Evolutionary conservation across 345 rosid genomes (phyloP).

Genomic region (Hibiscus mutabilis): DNA sequence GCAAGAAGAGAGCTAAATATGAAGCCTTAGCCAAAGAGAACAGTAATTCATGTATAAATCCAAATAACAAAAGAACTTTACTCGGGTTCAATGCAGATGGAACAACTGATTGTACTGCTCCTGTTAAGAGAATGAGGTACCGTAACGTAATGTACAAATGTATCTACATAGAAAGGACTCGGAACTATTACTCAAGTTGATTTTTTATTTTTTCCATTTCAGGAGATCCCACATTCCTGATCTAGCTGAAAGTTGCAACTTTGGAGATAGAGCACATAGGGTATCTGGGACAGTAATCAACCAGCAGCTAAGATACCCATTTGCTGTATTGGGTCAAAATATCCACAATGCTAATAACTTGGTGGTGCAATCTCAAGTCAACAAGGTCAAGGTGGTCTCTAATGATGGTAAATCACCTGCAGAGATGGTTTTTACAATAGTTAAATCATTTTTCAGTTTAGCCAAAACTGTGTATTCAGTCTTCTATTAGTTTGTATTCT

Average conservation of each 20-base stretch:
- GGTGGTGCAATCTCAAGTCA: conserved; percentile 23
- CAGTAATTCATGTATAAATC: conserved; percentile 37
- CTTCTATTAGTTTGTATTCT: background rate
- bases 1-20: conserved; percentile 92
- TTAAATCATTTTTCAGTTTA: background rate
- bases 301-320: conserved; percentile 58
- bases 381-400: conserved; percentile 29
- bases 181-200: background rate
- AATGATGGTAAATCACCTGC: conserved; percentile 37
- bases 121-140: conserved; percentile 59
- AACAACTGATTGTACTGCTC: conserved; percentile 32
- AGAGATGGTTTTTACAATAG: conserved; percentile 4
- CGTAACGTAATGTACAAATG: background rate
- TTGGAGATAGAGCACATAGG: conserved; percentile 47
- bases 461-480: background rate
- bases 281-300: conserved; percentile 30
- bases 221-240: conserved; percentile 69
- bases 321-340: conserved; percentile 52
- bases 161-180: background rate
- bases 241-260: conserved; percentile 33
- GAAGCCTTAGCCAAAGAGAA: conserved; percentile 90
- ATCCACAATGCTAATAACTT: conserved; percentile 23
- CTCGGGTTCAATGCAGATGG: conserved; percentile 35
- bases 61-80: conserved; percentile 66
- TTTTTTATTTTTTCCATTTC: conserved; percentile 16